Conservation (phyloP, 805 yeast species). For the Hanseniaspora meyeri region DNA sequence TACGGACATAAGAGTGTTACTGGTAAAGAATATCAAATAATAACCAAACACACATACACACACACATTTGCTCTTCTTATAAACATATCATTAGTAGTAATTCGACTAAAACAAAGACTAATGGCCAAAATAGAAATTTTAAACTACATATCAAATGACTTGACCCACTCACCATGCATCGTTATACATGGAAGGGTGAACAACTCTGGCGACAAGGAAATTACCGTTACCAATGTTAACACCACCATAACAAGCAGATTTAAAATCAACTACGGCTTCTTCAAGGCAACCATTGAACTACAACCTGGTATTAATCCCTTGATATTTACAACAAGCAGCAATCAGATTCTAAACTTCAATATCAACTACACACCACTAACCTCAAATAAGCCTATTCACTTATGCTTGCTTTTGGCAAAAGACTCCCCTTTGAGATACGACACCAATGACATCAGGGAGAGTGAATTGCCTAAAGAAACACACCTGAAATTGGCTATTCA, state of each 20-base stretch:
- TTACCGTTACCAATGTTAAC: slow-evolving; percentile 12
- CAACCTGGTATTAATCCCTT: slow-evolving; percentile 57
- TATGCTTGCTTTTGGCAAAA: slow-evolving; percentile 61
- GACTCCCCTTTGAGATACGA: slow-evolving; percentile 68
- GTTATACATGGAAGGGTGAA: slow-evolving; percentile 38
- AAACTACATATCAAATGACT: slow-evolving; percentile 26
- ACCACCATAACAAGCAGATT: slow-evolving; percentile 45
- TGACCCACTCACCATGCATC: slow-evolving; percentile 38
- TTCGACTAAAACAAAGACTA: too few relatives aligned
- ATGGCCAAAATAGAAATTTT: slow-evolving; percentile 18
- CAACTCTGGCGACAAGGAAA: slow-evolving; percentile 21
- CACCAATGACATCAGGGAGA: slow-evolving; percentile 32
- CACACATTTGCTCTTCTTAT: not conserved
- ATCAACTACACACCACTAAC: slow-evolving; percentile 44
- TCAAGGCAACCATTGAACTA: slow-evolving; percentile 64
- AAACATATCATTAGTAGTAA: not conserved
- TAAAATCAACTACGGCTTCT: slow-evolving; percentile 57
- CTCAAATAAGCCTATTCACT: slow-evolving; percentile 65
- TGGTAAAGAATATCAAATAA: not conserved
- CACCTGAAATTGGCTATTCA: slow-evolving; percentile 55
- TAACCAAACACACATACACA: not conserved
- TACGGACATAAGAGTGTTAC: not conserved
- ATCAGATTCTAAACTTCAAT: slow-evolving; percentile 28
- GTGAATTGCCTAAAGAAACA: slow-evolving; percentile 41
- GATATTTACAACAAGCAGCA: slow-evolving; percentile 30